These are phyloP conservation scores for Sporothrix brasiliensis DNA, from an alignment of 2,329 filamentous ascomycete species.

Conservation along the genomic window DNA sequence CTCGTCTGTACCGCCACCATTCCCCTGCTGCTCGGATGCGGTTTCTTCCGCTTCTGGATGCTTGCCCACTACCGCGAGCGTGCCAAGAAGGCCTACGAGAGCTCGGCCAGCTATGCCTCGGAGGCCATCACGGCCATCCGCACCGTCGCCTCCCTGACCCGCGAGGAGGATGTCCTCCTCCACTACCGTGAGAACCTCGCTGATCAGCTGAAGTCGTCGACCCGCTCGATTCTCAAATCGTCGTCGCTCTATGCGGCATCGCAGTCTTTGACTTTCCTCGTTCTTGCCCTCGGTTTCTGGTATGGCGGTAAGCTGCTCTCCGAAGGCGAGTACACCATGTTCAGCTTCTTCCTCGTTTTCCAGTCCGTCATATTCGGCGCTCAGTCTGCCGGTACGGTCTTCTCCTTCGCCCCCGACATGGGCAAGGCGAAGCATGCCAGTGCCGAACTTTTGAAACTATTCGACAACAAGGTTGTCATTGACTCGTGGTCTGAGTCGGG, in stretches of 20 bases:
- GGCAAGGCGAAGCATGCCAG: slow-evolving; percentile 88
- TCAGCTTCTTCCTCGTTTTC: slow-evolving; percentile 93
- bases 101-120: slow-evolving; percentile 83
- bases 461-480: slow-evolving; percentile 79
- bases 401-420: slow-evolving; percentile 90
- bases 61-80: slow-evolving; percentile 73
- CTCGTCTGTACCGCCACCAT: slow-evolving; percentile 49
- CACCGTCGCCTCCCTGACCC: slow-evolving; percentile 86
- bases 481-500: slow-evolving; percentile 79
- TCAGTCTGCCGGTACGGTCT: slow-evolving; percentile 87
- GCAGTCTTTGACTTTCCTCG: slow-evolving; percentile 81
- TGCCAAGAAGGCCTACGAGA: slow-evolving; percentile 77
- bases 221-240: slow-evolving; percentile 75
- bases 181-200: slow-evolving; percentile 71
- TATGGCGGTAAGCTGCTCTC: slow-evolving; percentile 80
- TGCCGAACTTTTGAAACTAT: slow-evolving; percentile 75
- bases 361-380: slow-evolving; percentile 85
- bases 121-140: slow-evolving; percentile 93
- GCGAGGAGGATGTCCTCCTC: slow-evolving; percentile 76
- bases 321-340: slow-evolving; percentile 70
- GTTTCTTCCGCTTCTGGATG: slow-evolving; percentile 63
- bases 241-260: slow-evolving; percentile 80
- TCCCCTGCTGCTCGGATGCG: slow-evolving; percentile 47
- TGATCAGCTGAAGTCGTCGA: slow-evolving; percentile 65
- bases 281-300: slow-evolving; percentile 89